Base-by-base conservation (phyloP, 805 yeast genomes). In the Barnettozyma wickerhamii region DNA sequence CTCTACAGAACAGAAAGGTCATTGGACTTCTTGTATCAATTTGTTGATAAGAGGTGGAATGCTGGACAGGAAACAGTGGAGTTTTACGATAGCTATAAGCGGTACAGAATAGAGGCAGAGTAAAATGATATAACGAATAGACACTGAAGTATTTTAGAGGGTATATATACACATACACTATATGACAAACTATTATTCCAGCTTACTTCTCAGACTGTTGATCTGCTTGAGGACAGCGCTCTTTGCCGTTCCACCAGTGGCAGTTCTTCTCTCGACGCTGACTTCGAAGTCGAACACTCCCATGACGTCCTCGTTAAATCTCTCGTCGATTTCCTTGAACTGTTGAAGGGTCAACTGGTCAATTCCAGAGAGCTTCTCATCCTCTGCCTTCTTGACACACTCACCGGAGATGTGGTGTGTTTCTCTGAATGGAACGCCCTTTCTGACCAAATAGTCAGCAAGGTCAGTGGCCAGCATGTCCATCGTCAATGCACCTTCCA, bases 391-490 rank as follows among this genome's bases (percentile, higher is more conserved):
- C 48, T 95, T 80, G 34, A 93, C 99, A 68, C 97, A 93, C 64
- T 89, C 96, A 42, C 99, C 99, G 6, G 97, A 88, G 47, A 93
- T 93, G 64, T 93, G 98, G 68, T 93, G 99, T 1, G 99, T 93
- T 68, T 93, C 98, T 72, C 99, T 87, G 71, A 93, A 93, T 42
- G 99, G 99, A 51, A 93, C 99, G 46, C 99, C 99, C 64, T 84
- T 90, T 69, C 96, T 83, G 38, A 93, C 99, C 50, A 93, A 74
- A 64, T 93, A 93, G 64, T 93, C 99, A 30, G 99, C 99, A 53
- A 93, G 75, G 63, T 93, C 99, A 24, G 99, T 93, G 17, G 99
- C 99, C 55, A 93, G 76, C 99, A 93, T 93, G 66, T 93, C 99
- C 95, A 91, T 91, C 21, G 98, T 90, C 55, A 93, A 75, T 0